phyloP scores from a whole-genome alignment of 345 rosid genomes.

The Noccaea bulbosa region DNA sequence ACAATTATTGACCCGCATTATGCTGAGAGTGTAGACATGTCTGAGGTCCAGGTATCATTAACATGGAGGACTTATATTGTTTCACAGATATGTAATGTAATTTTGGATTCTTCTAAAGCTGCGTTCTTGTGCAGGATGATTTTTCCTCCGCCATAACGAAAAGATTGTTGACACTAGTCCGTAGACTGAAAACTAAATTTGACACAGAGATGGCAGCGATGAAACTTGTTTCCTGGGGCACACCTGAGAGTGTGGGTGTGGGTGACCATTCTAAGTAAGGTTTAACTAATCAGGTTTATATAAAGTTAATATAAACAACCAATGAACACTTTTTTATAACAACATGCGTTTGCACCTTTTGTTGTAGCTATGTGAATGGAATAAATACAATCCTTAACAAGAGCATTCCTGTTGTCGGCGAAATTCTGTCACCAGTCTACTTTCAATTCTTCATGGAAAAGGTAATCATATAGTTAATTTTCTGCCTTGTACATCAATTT shows the following conservation, averaged over 20 bases:
- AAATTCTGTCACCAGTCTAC: conserved; percentile 39
- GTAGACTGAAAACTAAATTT: conserved; percentile 88
- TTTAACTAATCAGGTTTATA: neutral
- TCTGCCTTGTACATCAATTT: neutral
- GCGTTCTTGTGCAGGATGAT: conserved; percentile 69
- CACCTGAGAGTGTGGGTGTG: conserved; percentile 94
- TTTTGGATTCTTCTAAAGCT: conserved; percentile 32
- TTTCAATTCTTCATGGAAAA: conserved; percentile 40
- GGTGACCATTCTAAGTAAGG: conserved; percentile 91
- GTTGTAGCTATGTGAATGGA: conserved; percentile 52
- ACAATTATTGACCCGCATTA: conserved; percentile 83
- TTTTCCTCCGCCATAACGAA: conserved; percentile 86
- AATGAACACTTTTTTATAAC: too few relatives aligned
- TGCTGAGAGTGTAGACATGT: conserved; percentile 77
- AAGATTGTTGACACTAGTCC: conserved; percentile 82
- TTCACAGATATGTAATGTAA: neutral
- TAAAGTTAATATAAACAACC: neutral
- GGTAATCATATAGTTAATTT: conserved; percentile 20
- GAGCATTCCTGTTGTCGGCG: conserved; percentile 39
- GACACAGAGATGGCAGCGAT: conserved; percentile 90
- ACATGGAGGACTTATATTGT: conserved; percentile 12
- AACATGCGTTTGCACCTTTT: conserved; percentile 32
- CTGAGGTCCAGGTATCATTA: conserved; percentile 72
- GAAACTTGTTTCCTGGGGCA: conserved; percentile 91
- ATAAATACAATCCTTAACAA: conserved; percentile 29